A percentile compares a stretch with the other conserved stretches of the same genome.
These are phyloP conservation scores for Protea cynaroides DNA, from an alignment of 164 flowering plant species.

Conservation along the genomic window DNA sequence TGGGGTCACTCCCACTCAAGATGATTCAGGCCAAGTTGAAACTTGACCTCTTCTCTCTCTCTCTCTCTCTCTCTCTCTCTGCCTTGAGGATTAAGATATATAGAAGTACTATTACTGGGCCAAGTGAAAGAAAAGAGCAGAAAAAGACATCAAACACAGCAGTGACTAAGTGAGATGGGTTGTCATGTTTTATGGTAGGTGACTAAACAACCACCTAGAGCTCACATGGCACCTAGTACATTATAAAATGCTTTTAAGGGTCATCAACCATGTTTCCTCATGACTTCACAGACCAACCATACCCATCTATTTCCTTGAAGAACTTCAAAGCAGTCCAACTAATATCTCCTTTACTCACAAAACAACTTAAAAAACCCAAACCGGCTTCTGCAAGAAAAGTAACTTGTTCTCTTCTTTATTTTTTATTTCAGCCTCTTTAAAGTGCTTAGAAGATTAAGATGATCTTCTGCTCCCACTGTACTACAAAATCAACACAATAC, in stretches of 20 bases:
- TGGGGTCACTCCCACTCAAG: background rate
- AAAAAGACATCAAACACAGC: conserved; percentile 9
- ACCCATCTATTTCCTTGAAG: conserved; percentile 7
- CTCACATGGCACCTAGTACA: conserved; percentile 21
- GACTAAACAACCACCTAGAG: conserved; percentile 35
- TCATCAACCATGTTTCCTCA: conserved; percentile 24
- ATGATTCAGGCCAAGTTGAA: background rate
- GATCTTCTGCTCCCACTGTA: background rate
- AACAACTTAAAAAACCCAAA: background rate
- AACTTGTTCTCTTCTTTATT: background rate
- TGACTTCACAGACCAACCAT: conserved; percentile 21
- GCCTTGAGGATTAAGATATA: conserved; percentile 5
- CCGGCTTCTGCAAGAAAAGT: background rate
- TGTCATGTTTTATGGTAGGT: conserved; percentile 29
- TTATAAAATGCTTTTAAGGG: conserved; percentile 9
- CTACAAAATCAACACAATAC: background rate
- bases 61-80: background rate
- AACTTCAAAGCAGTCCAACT: conserved; percentile 21
- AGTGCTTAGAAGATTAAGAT: background rate
- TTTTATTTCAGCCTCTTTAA: background rate
- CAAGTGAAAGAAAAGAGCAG: conserved; percentile 9
- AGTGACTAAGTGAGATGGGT: conserved; percentile 16
- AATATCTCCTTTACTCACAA: conserved; percentile 12
- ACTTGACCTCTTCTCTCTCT: background rate
- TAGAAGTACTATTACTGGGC: background rate